Conservation (phyloP, 2,329 filamentous ascomycete species). For the Cladosporium sp. region DNA sequence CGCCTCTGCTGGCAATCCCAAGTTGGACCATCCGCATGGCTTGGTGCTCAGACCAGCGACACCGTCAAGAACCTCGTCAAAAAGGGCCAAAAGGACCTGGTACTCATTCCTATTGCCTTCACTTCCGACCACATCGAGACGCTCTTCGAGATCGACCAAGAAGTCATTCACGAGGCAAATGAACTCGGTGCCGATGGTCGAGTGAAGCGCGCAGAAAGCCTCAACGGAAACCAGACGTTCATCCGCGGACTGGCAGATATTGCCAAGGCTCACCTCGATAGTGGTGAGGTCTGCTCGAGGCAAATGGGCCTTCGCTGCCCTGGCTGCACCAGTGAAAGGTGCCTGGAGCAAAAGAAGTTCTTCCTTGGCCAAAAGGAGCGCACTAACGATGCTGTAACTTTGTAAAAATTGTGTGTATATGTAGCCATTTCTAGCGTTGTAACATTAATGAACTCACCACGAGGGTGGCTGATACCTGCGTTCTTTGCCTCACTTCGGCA, state of each 20-base stretch:
- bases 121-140: constrained; percentile 99
- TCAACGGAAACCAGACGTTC: constrained; percentile 88
- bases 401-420: constrained; percentile 11
- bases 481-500: not conserved
- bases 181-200: constrained; percentile 61
- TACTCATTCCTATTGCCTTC: constrained; percentile 93
- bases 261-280: constrained; percentile 72
- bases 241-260: constrained; percentile 86
- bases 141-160: constrained; percentile 85
- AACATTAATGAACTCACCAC: not conserved
- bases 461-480: not conserved
- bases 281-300: constrained; percentile 65
- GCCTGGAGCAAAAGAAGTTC: constrained; percentile 70
- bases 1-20: constrained; percentile 97
- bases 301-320: constrained; percentile 93
- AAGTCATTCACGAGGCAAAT: constrained; percentile 86
- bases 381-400: constrained; percentile 7
- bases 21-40: constrained; percentile 90
- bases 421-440: not conserved
- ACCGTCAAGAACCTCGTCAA: constrained; percentile 86
- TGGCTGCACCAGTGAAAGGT: constrained; percentile 85
- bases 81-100: constrained; percentile 84
- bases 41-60: constrained; percentile 86
- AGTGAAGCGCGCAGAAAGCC: constrained; percentile 81
- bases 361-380: constrained; percentile 40